These are phyloP conservation scores for Spinacia oleracea DNA, from an alignment of 179 eudicot genomes.

Conservation along the genomic window DNA sequence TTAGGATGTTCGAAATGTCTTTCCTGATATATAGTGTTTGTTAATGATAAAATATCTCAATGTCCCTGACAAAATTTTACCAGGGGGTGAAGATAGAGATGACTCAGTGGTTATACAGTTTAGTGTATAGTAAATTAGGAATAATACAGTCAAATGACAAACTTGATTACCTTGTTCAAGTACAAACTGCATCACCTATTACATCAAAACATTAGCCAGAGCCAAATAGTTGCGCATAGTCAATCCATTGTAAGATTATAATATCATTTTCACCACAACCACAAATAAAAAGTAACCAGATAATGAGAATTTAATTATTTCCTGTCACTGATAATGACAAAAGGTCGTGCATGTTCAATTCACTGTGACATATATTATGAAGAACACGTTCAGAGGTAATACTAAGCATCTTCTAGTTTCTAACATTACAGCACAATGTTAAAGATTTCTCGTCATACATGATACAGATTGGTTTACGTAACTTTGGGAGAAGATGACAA, in stretches of 20 bases:
- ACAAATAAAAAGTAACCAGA: too few species aligned
- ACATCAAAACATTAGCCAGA: not conserved
- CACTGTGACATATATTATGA: not conserved
- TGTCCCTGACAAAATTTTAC: not conserved
- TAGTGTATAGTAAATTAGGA: too few species aligned
- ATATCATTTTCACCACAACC: too few species aligned
- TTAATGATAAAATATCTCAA: not conserved
- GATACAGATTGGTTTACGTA: not conserved
- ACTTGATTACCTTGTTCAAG: too few species aligned
- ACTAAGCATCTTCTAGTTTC: not conserved
- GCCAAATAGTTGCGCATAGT: not conserved
- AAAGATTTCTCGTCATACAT: not conserved
- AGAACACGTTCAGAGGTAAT: not conserved
- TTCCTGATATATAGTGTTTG: too few species aligned
- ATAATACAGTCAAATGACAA: not conserved
- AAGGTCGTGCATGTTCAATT: not conserved
- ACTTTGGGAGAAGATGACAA: slow-evolving; percentile 12
- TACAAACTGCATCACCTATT: not conserved
- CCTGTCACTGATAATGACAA: too few species aligned
- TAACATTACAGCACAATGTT: not conserved
- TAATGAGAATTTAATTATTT: too few species aligned
- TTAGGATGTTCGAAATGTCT: too few species aligned
- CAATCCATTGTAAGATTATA: not conserved
- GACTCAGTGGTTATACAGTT: not conserved
- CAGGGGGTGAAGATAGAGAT: not conserved